Evolutionary conservation across 495 filamentous ascomycete genomes (phyloP).

Genomic region (Amorphotheca resinae): DNA sequence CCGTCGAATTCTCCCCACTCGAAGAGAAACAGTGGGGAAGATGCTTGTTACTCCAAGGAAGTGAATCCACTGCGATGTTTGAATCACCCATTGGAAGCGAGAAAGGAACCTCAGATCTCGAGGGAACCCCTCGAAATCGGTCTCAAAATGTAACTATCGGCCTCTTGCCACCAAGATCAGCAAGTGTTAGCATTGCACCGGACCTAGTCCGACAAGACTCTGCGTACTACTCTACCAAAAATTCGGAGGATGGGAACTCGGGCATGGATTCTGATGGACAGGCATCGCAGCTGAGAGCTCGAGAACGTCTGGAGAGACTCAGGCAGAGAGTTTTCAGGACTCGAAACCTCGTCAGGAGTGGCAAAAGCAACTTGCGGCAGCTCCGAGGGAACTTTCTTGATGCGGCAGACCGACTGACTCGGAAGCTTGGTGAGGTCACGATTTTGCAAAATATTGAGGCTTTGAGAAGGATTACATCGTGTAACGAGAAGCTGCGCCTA

Average conservation of each 20-base stretch:
- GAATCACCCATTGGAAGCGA: slow-evolving; percentile 4
- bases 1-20: background rate
- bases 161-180: background rate
- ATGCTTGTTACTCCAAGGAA: background rate
- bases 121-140: background rate
- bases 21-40: background rate
- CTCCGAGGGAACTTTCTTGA: slow-evolving; percentile 5
- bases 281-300: slow-evolving; percentile 4
- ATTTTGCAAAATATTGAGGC: slow-evolving; percentile 5
- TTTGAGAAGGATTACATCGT: background rate
- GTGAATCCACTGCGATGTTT: slow-evolving; percentile 1
- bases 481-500: slow-evolving; percentile 5
- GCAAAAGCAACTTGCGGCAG: background rate
- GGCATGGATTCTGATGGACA: slow-evolving; percentile 1
- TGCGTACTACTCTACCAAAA: slow-evolving; percentile 9
- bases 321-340: slow-evolving; percentile 9
- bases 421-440: slow-evolving; percentile 3
- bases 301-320: slow-evolving; percentile 13
- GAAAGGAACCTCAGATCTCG: background rate
- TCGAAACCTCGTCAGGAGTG: slow-evolving; percentile 3
- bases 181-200: background rate
- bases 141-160: background rate
- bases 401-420: slow-evolving; percentile 4
- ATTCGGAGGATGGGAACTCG: background rate
- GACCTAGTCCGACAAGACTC: slow-evolving; percentile 11